Percentiles rank a stretch among this genome's conserved stretches.
Evolutionary conservation across 2,329 filamentous ascomycete species (phyloP).

Genomic region (Atkinsonella hypoxylon): DNA sequence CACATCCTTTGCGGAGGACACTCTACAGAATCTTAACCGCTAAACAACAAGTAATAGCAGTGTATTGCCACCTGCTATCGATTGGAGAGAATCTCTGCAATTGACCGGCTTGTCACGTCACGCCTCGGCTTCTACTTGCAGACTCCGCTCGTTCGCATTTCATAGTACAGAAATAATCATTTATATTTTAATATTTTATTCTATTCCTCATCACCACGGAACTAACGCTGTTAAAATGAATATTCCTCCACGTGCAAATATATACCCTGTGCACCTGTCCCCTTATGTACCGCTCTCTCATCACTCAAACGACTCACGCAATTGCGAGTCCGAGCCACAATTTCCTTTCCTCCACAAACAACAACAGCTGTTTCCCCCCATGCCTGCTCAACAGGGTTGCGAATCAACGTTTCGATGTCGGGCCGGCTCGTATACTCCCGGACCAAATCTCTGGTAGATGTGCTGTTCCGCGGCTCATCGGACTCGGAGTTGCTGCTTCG

Average conservation of each 20-base stretch:
- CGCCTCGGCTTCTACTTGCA: not conserved
- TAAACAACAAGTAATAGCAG: too few species aligned
- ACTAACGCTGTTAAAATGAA: conserved; percentile 27
- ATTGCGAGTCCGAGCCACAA: conserved; percentile 42
- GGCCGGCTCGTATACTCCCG: conserved; percentile 35
- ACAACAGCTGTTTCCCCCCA: conserved; percentile 50
- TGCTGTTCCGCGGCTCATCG: not conserved
- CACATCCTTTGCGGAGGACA: too few species aligned
- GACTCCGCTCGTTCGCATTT: not conserved
- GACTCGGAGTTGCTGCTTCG: conserved; percentile 1
- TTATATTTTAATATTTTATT: too few species aligned
- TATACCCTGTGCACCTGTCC: conserved; percentile 51
- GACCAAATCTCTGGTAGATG: conserved; percentile 20
- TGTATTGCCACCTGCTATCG: too few species aligned
- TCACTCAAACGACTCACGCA: conserved; percentile 44
- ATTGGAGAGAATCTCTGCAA: not conserved
- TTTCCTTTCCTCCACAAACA: conserved; percentile 44
- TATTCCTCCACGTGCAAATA: conserved; percentile 50
- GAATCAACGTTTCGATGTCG: conserved; percentile 38
- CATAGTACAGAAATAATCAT: not conserved
- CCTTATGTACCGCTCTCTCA: conserved; percentile 51
- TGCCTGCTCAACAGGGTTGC: conserved; percentile 41
- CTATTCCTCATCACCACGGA: too few species aligned
- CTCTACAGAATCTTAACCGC: too few species aligned
- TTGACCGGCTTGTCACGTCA: too few species aligned